phyloP scores from a whole-genome alignment of 2,329 filamentous ascomycete species.

The Penicillium olsonii region DNA sequence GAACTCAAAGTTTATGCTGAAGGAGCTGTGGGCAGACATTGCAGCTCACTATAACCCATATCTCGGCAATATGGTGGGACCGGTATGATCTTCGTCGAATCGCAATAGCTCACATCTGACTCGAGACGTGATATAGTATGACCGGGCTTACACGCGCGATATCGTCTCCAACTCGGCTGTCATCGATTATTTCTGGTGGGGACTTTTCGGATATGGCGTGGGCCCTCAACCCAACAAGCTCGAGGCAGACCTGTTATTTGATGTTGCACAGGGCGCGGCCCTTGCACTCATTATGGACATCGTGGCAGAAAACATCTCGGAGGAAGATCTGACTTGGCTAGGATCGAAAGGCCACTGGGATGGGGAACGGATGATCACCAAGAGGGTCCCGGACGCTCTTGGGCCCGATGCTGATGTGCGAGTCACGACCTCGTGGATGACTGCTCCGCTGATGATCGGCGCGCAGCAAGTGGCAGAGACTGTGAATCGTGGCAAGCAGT shows the following conservation, averaged over 20 bases:
- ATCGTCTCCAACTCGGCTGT: slow-evolving; percentile 45
- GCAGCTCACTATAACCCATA: slow-evolving; percentile 41
- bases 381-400: slow-evolving; percentile 40
- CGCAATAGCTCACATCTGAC: background rate
- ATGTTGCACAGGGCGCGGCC: slow-evolving; percentile 44
- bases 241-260: slow-evolving; percentile 46
- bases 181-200: slow-evolving; percentile 48
- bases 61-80: slow-evolving; percentile 38
- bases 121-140: slow-evolving; percentile 22
- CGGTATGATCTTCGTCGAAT: slow-evolving; percentile 6
- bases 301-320: slow-evolving; percentile 31
- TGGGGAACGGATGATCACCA: slow-evolving; percentile 39
- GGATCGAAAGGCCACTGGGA: slow-evolving; percentile 36
- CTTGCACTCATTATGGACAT: slow-evolving; percentile 43
- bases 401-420: slow-evolving; percentile 29
- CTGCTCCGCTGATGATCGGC: slow-evolving; percentile 47
- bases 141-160: slow-evolving; percentile 44
- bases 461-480: slow-evolving; percentile 41
- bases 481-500: slow-evolving; percentile 42
- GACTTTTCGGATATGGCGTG: slow-evolving; percentile 43
- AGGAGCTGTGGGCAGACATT: slow-evolving; percentile 38
- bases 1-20: slow-evolving; percentile 32
- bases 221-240: slow-evolving; percentile 41
- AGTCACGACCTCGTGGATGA: slow-evolving; percentile 45
- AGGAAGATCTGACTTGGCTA: slow-evolving; percentile 26